Percentiles rank a stretch among this genome's conserved stretches.
Conservation (phyloP, 2,329 filamentous ascomycete species). For the Plenodomus biglobosus region DNA sequence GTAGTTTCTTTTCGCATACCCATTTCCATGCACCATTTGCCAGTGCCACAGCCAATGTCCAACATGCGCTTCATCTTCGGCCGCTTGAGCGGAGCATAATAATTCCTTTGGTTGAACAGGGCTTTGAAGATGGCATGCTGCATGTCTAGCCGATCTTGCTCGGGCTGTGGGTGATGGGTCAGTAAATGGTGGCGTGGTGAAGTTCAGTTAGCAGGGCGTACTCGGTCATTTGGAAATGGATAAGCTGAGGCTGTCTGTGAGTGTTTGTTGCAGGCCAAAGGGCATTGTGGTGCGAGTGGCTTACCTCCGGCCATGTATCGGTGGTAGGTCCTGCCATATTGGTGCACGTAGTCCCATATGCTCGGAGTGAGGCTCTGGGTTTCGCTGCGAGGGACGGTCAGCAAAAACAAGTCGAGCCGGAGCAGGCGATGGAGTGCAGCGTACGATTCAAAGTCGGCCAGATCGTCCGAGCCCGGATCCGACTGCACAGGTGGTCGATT, state of each 20-base stretch:
- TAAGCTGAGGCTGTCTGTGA: constrained; percentile 30
- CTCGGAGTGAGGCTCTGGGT: constrained; percentile 44
- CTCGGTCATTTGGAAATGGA: constrained; percentile 44
- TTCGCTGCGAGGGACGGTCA: constrained; percentile 24
- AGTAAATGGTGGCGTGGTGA: constrained; percentile 9
- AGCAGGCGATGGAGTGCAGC: constrained; percentile 1
- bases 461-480: constrained; percentile 34
- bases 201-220: constrained; percentile 15
- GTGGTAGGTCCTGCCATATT: constrained; percentile 48
- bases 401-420: constrained; percentile 16
- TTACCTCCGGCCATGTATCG: constrained; percentile 45
- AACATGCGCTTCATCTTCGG: constrained; percentile 38
- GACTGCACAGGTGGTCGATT: constrained; percentile 29
- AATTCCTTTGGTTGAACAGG: constrained; percentile 38
- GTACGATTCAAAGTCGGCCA: constrained; percentile 38
- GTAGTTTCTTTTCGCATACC: constrained; percentile 41
- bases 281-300: constrained; percentile 4
- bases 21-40: constrained; percentile 48
- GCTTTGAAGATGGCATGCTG: constrained; percentile 45
- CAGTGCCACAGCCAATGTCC: constrained; percentile 49
- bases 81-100: constrained; percentile 42
- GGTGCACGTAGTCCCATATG: constrained; percentile 44
- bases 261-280: neutral
- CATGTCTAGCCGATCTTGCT: constrained; percentile 43
- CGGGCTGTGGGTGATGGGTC: constrained; percentile 28